Evolutionary conservation across 139 green algal species (phyloP), one percentile per base, ranked within the genome.

Genomic region (Astrephomene gubernaculifera): DNA sequence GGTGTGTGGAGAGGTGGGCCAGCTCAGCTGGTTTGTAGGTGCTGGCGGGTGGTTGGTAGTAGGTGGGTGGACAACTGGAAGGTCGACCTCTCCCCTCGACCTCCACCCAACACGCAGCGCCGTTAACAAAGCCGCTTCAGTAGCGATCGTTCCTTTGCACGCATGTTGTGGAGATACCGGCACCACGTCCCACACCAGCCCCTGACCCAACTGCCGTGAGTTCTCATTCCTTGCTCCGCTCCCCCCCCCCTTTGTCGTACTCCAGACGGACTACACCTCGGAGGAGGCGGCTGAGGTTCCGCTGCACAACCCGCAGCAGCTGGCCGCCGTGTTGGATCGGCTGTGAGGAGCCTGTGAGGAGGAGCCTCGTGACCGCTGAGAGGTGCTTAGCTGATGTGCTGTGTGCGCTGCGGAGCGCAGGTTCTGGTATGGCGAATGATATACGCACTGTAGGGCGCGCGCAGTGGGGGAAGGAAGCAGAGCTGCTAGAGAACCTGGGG

Each of bases 191-290:
- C n/a, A n/a, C n/a, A n/a, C 7, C 61, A 43, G 9, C 21, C 43
- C 39, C 41, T 24, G 4, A n/a, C 39, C 27, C 9, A n/a, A n/a
- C n/a, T n/a, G n/a, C 63, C 63, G 4, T 2, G 24, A 2, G 12
- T 71, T 9, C 33, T 44, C 25, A 6, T 54, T 19, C 70, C 22
- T 25, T 98, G 12, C 49, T 57, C 49, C 12, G 12, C 49, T 57
- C 49, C 17, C 49, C 53, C 88, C 91, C 27, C 36, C 85, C 7
- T 92, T n/a, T n/a, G n/a, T n/a, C n/a, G n/a, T 97, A 29, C 83
- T 98, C 45, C 87, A 96, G 21, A 67, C 82, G 4, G 91, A 94
- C 41, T 94, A 94, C 78, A 54, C 72, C 4, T 44, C 91, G 12
- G 91, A 94, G 36, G 91, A 94, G 76, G 85, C 87, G 1, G 85